Evolutionary conservation across 1,139 yeast species (phyloP).

Genomic region (Pneumocystis carinii): DNA sequence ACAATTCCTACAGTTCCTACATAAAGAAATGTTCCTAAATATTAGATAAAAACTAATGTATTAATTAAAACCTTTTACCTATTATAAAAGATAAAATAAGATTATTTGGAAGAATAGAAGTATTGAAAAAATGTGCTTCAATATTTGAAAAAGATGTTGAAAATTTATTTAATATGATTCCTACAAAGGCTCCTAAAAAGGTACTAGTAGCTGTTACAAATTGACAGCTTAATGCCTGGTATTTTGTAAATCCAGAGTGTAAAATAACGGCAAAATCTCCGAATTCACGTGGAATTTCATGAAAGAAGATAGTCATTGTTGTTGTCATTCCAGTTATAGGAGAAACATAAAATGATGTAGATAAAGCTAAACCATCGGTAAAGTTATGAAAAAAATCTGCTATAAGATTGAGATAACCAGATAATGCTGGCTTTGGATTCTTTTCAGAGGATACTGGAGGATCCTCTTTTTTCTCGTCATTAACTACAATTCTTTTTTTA

Average conservation of each 20-base stretch:
- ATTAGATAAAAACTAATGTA: not conserved
- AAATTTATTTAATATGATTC: conserved; percentile 35
- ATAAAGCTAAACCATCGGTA: conserved; percentile 55
- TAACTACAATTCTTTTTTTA: conserved; percentile 4
- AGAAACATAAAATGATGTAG: conserved; percentile 48
- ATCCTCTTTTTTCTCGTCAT: not conserved
- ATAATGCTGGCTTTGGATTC: conserved; percentile 21
- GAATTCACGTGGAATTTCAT: conserved; percentile 61
- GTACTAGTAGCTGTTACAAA: conserved; percentile 50
- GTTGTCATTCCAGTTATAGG: conserved; percentile 47
- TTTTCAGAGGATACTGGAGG: too few species aligned
- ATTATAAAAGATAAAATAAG: conserved; percentile 54
- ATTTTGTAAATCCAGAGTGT: conserved; percentile 48
- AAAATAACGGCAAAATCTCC: conserved; percentile 57
- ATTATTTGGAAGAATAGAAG: conserved; percentile 35
- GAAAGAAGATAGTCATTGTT: conserved; percentile 49
- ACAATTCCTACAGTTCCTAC: not conserved
- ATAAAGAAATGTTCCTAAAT: not conserved
- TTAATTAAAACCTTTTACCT: conserved; percentile 24
- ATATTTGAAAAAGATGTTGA: conserved; percentile 15
- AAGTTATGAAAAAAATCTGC: conserved; percentile 56
- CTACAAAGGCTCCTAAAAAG: conserved; percentile 44
- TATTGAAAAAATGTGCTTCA: conserved; percentile 32
- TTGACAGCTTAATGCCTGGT: conserved; percentile 49
- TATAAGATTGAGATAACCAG: conserved; percentile 47